Evolutionary conservation across 176 grass and related monocot species (phyloP).

Genomic region (Oryza glaberrima): DNA sequence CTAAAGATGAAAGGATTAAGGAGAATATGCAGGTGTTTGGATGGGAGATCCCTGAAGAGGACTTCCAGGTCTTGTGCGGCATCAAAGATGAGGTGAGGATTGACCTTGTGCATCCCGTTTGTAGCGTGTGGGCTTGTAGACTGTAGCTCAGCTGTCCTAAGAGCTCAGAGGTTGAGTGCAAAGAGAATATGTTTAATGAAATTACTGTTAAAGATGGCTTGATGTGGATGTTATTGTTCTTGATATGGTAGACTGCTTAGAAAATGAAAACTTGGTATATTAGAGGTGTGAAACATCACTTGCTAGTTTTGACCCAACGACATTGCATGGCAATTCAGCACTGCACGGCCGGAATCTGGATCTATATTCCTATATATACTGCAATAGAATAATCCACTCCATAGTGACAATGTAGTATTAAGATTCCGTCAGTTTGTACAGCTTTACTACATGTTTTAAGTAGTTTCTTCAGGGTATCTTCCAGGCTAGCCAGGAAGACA

Average conservation of each 20-base stretch:
- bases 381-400: background rate
- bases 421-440: background rate
- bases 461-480: constrained; percentile 2
- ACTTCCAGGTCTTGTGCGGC: constrained; percentile 66
- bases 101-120: background rate
- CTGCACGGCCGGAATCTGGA: background rate
- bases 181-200: background rate
- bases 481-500: constrained; percentile 11
- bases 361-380: background rate
- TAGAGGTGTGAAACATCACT: background rate
- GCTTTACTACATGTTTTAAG: background rate
- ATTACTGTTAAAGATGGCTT: background rate
- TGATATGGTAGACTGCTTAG: background rate
- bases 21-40: constrained; percentile 81
- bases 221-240: background rate
- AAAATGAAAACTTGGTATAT: background rate
- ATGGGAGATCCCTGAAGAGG: constrained; percentile 73
- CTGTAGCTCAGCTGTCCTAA: background rate
- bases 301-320: background rate
- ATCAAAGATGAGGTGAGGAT: constrained; percentile 74
- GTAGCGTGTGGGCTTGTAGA: background rate
- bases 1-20: constrained; percentile 69
- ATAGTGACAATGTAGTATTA: background rate
- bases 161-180: background rate
- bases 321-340: background rate